Evolutionary conservation across 495 filamentous ascomycete species (phyloP).

Genomic region (Neurospora cerealis): DNA sequence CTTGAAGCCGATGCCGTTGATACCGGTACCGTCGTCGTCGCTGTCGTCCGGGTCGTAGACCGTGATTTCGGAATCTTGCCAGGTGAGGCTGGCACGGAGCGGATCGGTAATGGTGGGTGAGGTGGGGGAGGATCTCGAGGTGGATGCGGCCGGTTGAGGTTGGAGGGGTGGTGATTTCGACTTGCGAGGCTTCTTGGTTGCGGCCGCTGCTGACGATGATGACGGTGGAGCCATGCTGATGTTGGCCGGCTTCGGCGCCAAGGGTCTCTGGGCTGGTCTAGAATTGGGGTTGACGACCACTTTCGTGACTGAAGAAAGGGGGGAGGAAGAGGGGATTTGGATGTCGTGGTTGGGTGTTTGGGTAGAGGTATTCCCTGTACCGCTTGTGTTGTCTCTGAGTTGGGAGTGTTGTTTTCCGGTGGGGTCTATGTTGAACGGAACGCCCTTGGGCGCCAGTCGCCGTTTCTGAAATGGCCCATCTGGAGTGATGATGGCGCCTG

Average conservation of each 20-base stretch:
- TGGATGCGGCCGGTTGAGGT: not conserved
- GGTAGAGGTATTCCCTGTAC: not conserved
- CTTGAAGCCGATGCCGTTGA: slow-evolving; percentile 85
- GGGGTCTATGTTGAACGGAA: slow-evolving; percentile 5
- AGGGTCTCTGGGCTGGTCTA: slow-evolving; percentile 2
- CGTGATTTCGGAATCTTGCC: slow-evolving; percentile 79
- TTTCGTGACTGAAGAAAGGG: not conserved
- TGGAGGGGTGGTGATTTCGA: slow-evolving; percentile 31
- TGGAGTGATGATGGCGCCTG: not conserved
- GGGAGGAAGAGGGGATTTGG: not conserved
- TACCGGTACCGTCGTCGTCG: slow-evolving; percentile 67
- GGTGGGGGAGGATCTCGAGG: not conserved
- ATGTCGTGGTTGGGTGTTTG: not conserved
- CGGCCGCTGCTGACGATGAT: slow-evolving; percentile 6
- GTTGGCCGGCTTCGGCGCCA: slow-evolving; percentile 7
- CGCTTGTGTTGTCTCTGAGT: not conserved
- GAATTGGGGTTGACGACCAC: not conserved
- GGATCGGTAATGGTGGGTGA: slow-evolving; percentile 36
- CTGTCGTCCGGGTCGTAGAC: slow-evolving; percentile 66
- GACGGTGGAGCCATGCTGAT: not conserved
- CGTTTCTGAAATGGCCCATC: slow-evolving; percentile 5
- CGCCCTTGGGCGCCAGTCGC: slow-evolving; percentile 1
- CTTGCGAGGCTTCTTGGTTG: slow-evolving; percentile 24
- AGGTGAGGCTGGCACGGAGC: slow-evolving; percentile 51
- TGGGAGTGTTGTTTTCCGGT: not conserved